phyloP scores from a whole-genome alignment of 257 asterid genomes.

The Ajuga chamaepitys region DNA sequence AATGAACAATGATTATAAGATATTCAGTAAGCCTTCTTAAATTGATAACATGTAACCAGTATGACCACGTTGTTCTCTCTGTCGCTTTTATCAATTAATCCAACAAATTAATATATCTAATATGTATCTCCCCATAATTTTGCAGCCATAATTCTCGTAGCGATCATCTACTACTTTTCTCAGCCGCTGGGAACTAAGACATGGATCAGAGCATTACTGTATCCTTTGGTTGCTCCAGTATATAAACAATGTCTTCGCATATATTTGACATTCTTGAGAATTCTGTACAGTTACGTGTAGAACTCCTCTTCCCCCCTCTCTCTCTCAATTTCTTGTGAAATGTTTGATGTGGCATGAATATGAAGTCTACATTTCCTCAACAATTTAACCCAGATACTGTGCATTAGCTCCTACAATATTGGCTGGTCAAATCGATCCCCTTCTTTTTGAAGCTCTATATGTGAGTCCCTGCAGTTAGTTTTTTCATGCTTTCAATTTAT shows the following conservation, averaged over 20 bases:
- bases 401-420: conserved; percentile 82
- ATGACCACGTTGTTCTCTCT: not conserved
- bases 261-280: not conserved
- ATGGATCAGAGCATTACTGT: conserved; percentile 78
- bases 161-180: conserved; percentile 78
- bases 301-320: not conserved
- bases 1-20: not conserved
- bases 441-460: conserved; percentile 91
- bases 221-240: conserved; percentile 35
- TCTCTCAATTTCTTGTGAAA: not conserved
- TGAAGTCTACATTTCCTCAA: conserved; percentile 23
- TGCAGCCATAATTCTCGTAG: conserved; percentile 80
- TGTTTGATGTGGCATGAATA: not conserved
- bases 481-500: not conserved
- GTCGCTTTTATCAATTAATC: not conserved
- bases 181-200: conserved; percentile 70
- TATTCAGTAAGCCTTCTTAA: not conserved
- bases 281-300: not conserved
- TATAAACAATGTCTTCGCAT: not conserved
- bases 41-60: not conserved
- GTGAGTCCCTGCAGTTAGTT: conserved; percentile 41
- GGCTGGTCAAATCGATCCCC: conserved; percentile 87
- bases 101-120: conserved; percentile 6
- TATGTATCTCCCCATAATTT: conserved; percentile 2
- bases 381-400: conserved; percentile 56